Base-by-base conservation (phyloP, 495 filamentous ascomycete species). In the Neurospora cerealis region DNA sequence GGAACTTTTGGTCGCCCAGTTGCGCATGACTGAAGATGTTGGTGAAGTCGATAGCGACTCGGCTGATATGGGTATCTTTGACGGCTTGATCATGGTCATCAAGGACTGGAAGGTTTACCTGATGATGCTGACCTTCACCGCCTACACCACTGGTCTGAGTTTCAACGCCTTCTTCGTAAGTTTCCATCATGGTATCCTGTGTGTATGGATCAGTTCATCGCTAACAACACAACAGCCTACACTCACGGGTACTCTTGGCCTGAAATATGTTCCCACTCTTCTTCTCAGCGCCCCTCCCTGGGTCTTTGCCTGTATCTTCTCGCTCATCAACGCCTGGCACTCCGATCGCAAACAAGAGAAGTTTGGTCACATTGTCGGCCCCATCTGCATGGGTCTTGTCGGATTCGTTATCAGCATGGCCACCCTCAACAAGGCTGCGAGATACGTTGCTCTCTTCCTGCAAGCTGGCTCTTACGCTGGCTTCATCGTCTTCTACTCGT, bases 361-460 rank as follows among this genome's bases (percentile, higher is more conserved):
- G 72, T 95, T 92, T 82, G 90, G 88, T 78, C 93, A 94, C 81
- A 88, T 95, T 77, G 85, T 84, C 0, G 78, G 90, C 1, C 92
- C 93, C 1, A 86, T 95, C 28, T 86, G 86, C 74, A 83, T 93
- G 70, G 88, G 91, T 10, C 81, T 95, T 13, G 82, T 84, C 19
- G 92, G 91, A 5, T 95, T 92, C 79, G 88, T 95, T 76, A 87
- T 95, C 73, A 89, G 89, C 54, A 92, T 92, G 70, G 79, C 88
- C 0, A 94, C 92, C 0, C 88, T 86, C 0, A 82, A 85, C n/a
- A 83, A 85, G 13, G 93, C 84, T 0, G 89, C 93, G 0, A 85
- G 93, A 69, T 96, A 95, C 78, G 81, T 95, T 11, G 87, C 92
- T 1, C 92, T 95, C 83, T 86, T 95, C 66, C 91, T 95, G 85